A percentile compares a stretch with the other conserved stretches of the same genome.
These are phyloP conservation scores for Aspergillus sp. DNA, from an alignment of 2,329 filamentous ascomycete genomes.

Conservation along the genomic window DNA sequence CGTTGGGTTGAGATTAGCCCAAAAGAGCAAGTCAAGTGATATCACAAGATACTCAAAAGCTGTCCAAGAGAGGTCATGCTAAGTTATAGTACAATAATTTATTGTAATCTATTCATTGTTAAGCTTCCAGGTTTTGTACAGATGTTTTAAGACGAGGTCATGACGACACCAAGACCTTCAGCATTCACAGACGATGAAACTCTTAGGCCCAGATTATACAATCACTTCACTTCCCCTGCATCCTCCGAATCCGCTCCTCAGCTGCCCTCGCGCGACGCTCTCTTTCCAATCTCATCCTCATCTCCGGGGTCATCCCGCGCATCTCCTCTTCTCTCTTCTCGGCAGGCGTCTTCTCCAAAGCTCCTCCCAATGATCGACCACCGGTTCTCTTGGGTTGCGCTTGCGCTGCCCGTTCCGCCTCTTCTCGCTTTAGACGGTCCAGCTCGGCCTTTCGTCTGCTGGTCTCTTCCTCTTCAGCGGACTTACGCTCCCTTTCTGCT, in stretches of 20 bases:
- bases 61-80: too few relatives aligned
- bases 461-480: conserved; percentile 59
- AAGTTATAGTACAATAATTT: too few relatives aligned
- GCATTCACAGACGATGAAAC: neutral
- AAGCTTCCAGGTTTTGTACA: too few relatives aligned
- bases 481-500: conserved; percentile 60
- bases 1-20: neutral
- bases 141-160: neutral
- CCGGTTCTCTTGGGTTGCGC: conserved; percentile 45
- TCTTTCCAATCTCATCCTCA: conserved; percentile 72
- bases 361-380: conserved; percentile 47
- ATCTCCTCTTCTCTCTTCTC: conserved; percentile 77
- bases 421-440: conserved; percentile 61
- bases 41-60: too few relatives aligned
- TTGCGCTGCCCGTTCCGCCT: conserved; percentile 32
- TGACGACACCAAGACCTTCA: neutral
- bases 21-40: too few relatives aligned
- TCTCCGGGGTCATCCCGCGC: conserved; percentile 78
- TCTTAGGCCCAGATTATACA: neutral
- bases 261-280: conserved; percentile 86
- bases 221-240: conserved; percentile 41
- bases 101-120: too few relatives aligned
- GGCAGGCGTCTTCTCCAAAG: conserved; percentile 62
- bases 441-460: conserved; percentile 66
- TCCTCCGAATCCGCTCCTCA: conserved; percentile 70